Percentiles rank a stretch among this genome's conserved stretches.
These are phyloP conservation scores for Aspergillus flavus DNA, from an alignment of 2,329 filamentous ascomycete genomes.

Conservation along the genomic window DNA sequence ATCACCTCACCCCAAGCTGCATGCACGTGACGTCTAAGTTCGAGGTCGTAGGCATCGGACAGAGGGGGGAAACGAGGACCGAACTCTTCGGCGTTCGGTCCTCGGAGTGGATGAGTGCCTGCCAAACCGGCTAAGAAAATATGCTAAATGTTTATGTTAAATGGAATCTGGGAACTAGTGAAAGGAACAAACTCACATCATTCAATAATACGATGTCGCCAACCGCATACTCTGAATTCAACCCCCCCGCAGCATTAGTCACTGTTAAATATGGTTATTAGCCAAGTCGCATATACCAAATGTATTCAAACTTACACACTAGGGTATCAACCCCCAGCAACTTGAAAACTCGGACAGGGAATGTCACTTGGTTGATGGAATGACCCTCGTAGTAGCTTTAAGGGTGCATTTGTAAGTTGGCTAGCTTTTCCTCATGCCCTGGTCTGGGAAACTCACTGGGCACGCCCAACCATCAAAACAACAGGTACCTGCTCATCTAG, in stretches of 20 bases:
- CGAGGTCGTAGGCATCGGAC: conserved; percentile 67
- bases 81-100: conserved; percentile 64
- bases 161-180: too few relatives aligned
- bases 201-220: conserved; percentile 68
- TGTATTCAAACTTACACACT: conserved; percentile 48
- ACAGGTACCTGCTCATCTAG: conserved; percentile 59
- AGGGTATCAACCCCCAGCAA: conserved; percentile 63
- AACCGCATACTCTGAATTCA: conserved; percentile 65
- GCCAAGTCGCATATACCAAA: not conserved
- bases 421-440: conserved; percentile 42
- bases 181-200: conserved; percentile 51
- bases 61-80: conserved; percentile 65
- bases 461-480: conserved; percentile 65
- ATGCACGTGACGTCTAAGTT: conserved; percentile 60
- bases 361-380: conserved; percentile 63
- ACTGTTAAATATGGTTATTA: conserved; percentile 43
- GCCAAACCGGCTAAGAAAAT: conserved; percentile 65
- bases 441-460: conserved; percentile 51
- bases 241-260: conserved; percentile 67
- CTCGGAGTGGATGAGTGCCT: conserved; percentile 63
- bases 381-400: conserved; percentile 70
- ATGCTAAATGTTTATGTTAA: conserved; percentile 48
- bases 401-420: conserved; percentile 10
- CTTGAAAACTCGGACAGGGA: conserved; percentile 67
- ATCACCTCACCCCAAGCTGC: conserved; percentile 57